Evolutionary conservation across 805 yeast genomes (phyloP), one percentile per base, ranked within the genome.

Genomic region (Kuraishia hungarica): DNA sequence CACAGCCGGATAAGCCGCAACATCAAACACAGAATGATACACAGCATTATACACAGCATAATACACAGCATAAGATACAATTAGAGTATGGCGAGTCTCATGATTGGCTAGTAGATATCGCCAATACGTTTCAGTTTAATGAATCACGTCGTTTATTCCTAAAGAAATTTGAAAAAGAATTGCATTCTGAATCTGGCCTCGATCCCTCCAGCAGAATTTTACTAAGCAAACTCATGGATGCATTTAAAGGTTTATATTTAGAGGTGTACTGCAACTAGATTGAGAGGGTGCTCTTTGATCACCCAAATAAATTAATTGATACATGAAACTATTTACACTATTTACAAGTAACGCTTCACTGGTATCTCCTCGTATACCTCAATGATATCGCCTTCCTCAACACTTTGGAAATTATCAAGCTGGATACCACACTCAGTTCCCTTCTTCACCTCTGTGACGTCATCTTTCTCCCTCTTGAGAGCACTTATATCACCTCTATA

Each of bases 371-470:
- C 96, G 60, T 79, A 83, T 1, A 83, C 85, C 64, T 89, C 86
- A 24, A 94, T 75, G 2, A 74, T 63, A 70, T 94, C 98, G 19
- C 96, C 97, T 20, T 74, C 83, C 60, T 83, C 78, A 63, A 87
- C 87, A 29, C 75, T 79, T 49, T 80, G 82, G 84, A 90, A 90
- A 49, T 72, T 71, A 1, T 76, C 81, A 59, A 94, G 83, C 0
- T 89, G 73, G 23, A 93, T 66, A 54, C 99, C 99, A 74, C 97
- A 94, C 62, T 94, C 99, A 28, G 80, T 79, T 28, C 97, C 97
- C 70, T 89, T 92, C 56, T 81, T 81, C 8, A 88, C 89, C 63
- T 87, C 93, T 1, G 71, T 60, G 3, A 86, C 87, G 60, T 89
- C 96, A 50, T 89, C 92, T 67, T 89, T 90, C 53, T 83, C 84